A percentile compares a stretch with the other conserved stretches of the same genome.
phyloP scores from a whole-genome alignment of 805 yeast species.

The Kuraishia hungarica region DNA sequence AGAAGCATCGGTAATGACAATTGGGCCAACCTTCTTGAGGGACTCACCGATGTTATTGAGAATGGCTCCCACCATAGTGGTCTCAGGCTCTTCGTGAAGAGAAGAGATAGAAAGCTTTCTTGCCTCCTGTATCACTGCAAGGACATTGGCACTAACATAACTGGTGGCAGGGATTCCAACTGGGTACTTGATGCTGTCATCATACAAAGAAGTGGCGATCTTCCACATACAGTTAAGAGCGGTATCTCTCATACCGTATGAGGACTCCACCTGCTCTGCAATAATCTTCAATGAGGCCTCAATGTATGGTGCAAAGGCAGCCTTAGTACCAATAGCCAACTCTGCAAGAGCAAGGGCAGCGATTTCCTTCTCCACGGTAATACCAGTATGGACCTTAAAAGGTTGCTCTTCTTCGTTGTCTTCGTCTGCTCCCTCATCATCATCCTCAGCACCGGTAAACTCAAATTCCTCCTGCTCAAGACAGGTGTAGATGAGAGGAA shows the following conservation, averaged over 20 bases:
- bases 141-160: constrained; percentile 48
- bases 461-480: constrained; percentile 82
- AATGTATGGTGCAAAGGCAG: constrained; percentile 68
- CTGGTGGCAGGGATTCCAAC: constrained; percentile 55
- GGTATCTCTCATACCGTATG: constrained; percentile 87
- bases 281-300: constrained; percentile 59
- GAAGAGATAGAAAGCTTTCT: constrained; percentile 56
- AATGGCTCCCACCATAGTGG: constrained; percentile 70
- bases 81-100: constrained; percentile 75
- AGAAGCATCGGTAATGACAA: constrained; percentile 57
- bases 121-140: constrained; percentile 54
- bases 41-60: constrained; percentile 68
- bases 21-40: constrained; percentile 62
- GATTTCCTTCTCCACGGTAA: constrained; percentile 91
- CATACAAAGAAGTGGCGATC: constrained; percentile 62
- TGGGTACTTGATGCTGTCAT: constrained; percentile 42
- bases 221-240: constrained; percentile 81
- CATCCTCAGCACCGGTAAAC: constrained; percentile 46
- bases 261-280: constrained; percentile 68
- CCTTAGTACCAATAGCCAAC: constrained; percentile 80
- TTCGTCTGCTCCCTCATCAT: constrained; percentile 37
- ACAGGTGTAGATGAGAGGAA: constrained; percentile 79
- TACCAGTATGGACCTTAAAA: constrained; percentile 85
- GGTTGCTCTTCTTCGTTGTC: constrained; percentile 60
- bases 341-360: constrained; percentile 89